These are phyloP conservation scores for Fraxinus angustifolia DNA, from an alignment of 305 asterid species.

Conservation along the genomic window DNA sequence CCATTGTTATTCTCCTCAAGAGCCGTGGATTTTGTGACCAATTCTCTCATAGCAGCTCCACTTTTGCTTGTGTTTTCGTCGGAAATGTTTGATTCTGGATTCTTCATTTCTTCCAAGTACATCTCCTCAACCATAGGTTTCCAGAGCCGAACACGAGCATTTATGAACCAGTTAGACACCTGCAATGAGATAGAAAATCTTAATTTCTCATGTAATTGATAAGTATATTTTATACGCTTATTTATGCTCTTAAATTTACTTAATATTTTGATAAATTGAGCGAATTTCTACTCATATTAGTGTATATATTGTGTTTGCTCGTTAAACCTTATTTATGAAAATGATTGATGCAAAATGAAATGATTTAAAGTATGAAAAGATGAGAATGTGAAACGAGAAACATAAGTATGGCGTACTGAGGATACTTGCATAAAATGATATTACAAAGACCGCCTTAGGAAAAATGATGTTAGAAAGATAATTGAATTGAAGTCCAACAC, in stretches of 20 bases:
- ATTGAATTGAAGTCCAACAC: background rate
- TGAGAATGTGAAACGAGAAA: background rate
- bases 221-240: background rate
- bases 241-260: background rate
- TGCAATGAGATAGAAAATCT: conserved; percentile 20
- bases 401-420: background rate
- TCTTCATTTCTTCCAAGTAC: conserved; percentile 70
- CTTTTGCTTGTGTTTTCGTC: conserved; percentile 18
- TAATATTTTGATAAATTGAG: background rate
- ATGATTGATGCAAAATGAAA: background rate
- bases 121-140: conserved; percentile 88
- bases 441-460: background rate
- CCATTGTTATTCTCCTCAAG: conserved; percentile 16
- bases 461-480: background rate
- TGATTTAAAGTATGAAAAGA: background rate
- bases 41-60: conserved; percentile 16
- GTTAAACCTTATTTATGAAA: background rate
- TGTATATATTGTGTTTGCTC: background rate
- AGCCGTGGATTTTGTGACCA: conserved; percentile 18
- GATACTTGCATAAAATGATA: background rate
- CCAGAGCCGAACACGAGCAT: conserved; percentile 79
- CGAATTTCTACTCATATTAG: background rate
- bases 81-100: conserved; percentile 30
- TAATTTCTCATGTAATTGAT: background rate
- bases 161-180: conserved; percentile 87